Base-by-base conservation (phyloP, 345 rosid species). In the Eutrema heterophyllum region DNA sequence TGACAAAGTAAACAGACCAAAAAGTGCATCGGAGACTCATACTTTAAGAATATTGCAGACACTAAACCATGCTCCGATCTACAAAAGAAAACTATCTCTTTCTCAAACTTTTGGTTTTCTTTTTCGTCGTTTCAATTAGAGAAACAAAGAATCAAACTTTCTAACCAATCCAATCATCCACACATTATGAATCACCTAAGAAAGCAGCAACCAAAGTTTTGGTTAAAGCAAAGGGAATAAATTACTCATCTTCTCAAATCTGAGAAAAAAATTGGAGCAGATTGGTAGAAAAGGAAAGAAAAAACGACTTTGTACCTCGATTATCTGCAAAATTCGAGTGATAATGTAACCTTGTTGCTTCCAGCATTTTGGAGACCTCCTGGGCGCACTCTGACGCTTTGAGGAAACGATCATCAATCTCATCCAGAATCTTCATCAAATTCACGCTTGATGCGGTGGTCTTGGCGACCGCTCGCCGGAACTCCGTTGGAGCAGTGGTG, bases 291-390 rank as follows among this genome's bases (percentile, higher is more conserved):
- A 41, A 69, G 26, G 5, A 12, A 29, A 69, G 11, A 7, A 38
- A 4, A 32, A 8, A 27, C 29, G 13, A 44, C 2, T 18, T 21
- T 2, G 45, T 78, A 94, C 98, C 97, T 74, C 92, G 82, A 76
- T 84, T 87, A 80, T 95, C 98, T 0, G 97, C 97, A 26, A 90
- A 92, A 84, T 92, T 95, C 26, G 99, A 88, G 62, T 95, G 99
- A 74, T 90, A 95, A 86, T 92, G 99, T 69, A 92, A 43, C 81
- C 89, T 88, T 15, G 96, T 90, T 24, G 96, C 96, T 80, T 95
- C 99, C 36, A 95, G 84, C 96, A 95, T 78, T 77, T 85, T 90
- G 16, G 89, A 84, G 13, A 95, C 96, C 71, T 90, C 96, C 67
- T 83, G 93, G 5, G 99, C 97, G 26, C 86, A 81, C 74, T 95